Percentiles rank a stretch among this genome's conserved stretches.
Evolutionary conservation across 2,329 filamentous ascomycete species (phyloP).

Genomic region (Sporothrix humicola): DNA sequence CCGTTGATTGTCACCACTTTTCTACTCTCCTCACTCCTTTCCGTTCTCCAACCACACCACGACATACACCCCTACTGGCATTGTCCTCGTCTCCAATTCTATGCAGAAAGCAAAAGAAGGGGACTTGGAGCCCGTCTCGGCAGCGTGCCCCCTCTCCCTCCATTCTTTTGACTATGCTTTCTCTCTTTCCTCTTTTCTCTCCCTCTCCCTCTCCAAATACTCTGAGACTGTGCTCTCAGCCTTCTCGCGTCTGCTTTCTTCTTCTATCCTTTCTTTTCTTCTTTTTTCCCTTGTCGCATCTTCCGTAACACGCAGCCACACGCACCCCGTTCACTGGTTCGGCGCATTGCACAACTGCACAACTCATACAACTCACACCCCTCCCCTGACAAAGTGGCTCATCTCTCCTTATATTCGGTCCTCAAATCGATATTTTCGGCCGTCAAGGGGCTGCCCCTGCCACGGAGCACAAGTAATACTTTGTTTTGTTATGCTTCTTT

Average conservation of each 20-base stretch:
- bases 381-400: conserved; percentile 22
- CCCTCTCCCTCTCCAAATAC: background rate
- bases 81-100: background rate
- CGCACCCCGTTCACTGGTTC: conserved; percentile 13
- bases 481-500: too few species aligned
- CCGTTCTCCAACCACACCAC: background rate
- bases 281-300: background rate
- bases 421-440: background rate
- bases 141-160: background rate
- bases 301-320: conserved; percentile 15
- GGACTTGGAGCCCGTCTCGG: background rate
- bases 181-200: background rate
- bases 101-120: background rate
- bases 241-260: background rate
- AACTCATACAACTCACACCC: background rate
- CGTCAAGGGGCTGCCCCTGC: too few species aligned
- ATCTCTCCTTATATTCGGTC: background rate
- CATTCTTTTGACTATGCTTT: background rate
- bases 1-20: background rate
- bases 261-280: background rate
- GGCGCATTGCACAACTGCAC: background rate
- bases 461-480: background rate
- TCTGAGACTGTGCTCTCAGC: background rate
- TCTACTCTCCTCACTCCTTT: background rate
- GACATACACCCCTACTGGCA: background rate